These are phyloP conservation scores for Phylloporus gajari DNA, from an alignment of 1,284 basidiomycete genomes.

Conservation along the genomic window DNA sequence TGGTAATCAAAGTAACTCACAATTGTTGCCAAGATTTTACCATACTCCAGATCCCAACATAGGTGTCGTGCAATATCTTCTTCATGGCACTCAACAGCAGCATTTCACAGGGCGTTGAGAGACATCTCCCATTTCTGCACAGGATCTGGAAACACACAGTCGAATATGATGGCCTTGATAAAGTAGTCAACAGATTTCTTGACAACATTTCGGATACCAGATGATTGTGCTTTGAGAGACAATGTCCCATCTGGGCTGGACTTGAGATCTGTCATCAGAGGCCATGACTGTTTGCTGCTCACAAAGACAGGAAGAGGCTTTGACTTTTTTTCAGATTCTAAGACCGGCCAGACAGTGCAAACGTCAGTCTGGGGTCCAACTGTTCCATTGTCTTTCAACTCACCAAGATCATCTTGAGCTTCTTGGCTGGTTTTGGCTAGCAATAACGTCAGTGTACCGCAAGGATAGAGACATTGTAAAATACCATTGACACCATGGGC, in stretches of 20 bases:
- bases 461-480: too few species aligned
- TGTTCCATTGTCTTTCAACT: too few species aligned
- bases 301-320: neutral
- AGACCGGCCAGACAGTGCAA: too few species aligned
- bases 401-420: too few species aligned
- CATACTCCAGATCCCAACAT: neutral
- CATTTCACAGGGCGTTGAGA: neutral
- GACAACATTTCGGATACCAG: neutral
- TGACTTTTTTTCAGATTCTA: neutral
- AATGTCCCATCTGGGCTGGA: neutral
- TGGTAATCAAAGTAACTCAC: neutral
- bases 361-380: too few species aligned
- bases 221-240: neutral
- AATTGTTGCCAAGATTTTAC: neutral
- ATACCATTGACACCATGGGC: too few species aligned
- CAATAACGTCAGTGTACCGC: too few species aligned
- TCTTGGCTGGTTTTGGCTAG: too few species aligned
- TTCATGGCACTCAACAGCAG: neutral
- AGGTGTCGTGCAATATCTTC: neutral
- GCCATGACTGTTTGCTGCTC: neutral
- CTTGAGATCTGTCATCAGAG: neutral
- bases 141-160: neutral
- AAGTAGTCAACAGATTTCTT: neutral
- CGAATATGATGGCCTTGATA: neutral
- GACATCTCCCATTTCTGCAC: neutral